phyloP scores from a whole-genome alignment of 805 yeast genomes.

The Pichia rugopelliculosa region DNA sequence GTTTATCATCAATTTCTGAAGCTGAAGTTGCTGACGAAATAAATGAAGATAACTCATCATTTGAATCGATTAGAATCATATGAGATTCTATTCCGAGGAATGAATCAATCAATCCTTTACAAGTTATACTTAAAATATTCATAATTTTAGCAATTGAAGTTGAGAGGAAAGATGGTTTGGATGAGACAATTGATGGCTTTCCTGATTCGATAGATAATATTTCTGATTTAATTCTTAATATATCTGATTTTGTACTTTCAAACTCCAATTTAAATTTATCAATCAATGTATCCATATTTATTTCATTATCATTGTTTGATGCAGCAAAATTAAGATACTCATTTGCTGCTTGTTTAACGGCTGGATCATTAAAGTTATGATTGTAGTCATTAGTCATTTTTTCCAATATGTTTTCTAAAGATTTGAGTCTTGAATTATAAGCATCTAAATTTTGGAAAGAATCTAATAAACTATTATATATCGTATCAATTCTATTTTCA shows the following conservation, averaged over 20 bases:
- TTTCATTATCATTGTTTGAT: background rate
- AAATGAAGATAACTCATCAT: background rate
- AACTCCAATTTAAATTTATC: background rate
- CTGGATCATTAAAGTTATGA: slow-evolving; percentile 79
- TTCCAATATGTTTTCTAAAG: slow-evolving; percentile 42
- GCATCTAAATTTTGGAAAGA: background rate
- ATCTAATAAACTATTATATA: slow-evolving; percentile 9
- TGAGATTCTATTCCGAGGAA: slow-evolving; percentile 17
- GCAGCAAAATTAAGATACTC: slow-evolving; percentile 43
- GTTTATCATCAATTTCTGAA: slow-evolving; percentile 1
- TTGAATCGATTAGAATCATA: background rate
- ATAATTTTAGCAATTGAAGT: background rate
- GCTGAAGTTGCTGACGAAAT: background rate
- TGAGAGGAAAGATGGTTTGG: background rate
- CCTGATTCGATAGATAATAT: background rate
- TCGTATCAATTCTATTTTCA: slow-evolving; percentile 10
- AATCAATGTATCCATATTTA: background rate
- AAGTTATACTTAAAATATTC: background rate
- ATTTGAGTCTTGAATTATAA: background rate
- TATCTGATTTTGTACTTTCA: background rate
- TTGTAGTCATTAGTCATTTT: slow-evolving; percentile 55
- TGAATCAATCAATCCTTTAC: slow-evolving; percentile 13
- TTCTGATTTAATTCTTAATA: background rate
- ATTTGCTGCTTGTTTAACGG: slow-evolving; percentile 67
- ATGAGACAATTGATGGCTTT: background rate